These are phyloP conservation scores for Acorus calamus DNA, from an alignment of 106 monocot genomes.

Conservation along the genomic window DNA sequence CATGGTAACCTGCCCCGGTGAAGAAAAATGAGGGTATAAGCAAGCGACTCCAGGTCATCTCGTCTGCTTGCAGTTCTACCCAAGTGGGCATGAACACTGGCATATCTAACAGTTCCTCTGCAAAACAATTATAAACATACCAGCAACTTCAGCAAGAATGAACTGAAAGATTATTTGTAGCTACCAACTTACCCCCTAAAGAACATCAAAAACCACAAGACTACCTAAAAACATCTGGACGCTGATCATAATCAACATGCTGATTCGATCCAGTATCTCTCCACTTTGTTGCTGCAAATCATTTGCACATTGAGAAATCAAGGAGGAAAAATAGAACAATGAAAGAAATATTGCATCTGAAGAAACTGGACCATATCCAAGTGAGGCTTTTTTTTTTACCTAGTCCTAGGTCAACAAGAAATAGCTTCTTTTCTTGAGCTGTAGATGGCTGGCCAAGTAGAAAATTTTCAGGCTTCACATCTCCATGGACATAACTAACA, in stretches of 20 bases:
- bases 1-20: constrained; percentile 25
- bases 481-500: constrained; percentile 26
- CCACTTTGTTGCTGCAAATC: constrained; percentile 23
- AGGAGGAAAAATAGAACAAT: background rate
- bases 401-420: constrained; percentile 33
- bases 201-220: background rate
- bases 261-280: constrained; percentile 12
- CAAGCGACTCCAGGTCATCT: constrained; percentile 34
- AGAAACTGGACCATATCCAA: background rate
- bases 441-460: constrained; percentile 19
- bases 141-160: background rate
- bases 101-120: constrained; percentile 34
- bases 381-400: constrained; percentile 4
- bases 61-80: constrained; percentile 31
- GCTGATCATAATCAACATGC: constrained; percentile 27
- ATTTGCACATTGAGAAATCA: background rate
- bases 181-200: background rate
- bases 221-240: constrained; percentile 29
- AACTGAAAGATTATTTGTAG: background rate
- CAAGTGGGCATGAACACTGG: constrained; percentile 35
- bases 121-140: background rate
- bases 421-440: constrained; percentile 26
- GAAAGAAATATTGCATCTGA: background rate
- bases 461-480: constrained; percentile 33
- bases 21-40: constrained; percentile 27